Conservation (phyloP, 129 eudicot genomes). For the Arctium minus region DNA sequence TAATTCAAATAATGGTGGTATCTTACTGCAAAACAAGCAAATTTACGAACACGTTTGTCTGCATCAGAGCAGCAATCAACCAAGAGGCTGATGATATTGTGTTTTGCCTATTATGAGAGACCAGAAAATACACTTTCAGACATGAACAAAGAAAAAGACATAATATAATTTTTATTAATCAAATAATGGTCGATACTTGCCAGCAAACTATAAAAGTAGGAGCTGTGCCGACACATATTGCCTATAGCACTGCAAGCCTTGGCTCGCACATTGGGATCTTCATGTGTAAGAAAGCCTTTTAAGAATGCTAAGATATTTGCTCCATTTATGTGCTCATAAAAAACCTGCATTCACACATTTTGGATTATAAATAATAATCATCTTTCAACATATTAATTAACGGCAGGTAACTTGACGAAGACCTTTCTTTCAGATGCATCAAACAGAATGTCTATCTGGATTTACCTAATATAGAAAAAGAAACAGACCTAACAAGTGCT, state of each 20-base stretch:
- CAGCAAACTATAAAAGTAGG: slow-evolving; percentile 74
- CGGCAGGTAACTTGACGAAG: not conserved
- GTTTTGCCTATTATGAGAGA: slow-evolving; percentile 45
- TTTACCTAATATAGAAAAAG: not conserved
- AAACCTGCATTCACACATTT: slow-evolving; percentile 45
- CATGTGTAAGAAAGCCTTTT: slow-evolving; percentile 67
- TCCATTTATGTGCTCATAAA: slow-evolving; percentile 65
- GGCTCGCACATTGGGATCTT: slow-evolving; percentile 84
- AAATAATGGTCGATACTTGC: slow-evolving; percentile 25
- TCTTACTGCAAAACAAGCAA: slow-evolving; percentile 98
- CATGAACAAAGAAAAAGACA: not conserved
- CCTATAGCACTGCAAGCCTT: slow-evolving; percentile 93
- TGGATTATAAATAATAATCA: not conserved
- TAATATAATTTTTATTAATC: not conserved
- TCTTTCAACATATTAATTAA: not conserved
- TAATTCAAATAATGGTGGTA: not conserved
- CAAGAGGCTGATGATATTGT: slow-evolving; percentile 51
- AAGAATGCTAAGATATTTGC: slow-evolving; percentile 65
- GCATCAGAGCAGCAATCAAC: slow-evolving; percentile 92
- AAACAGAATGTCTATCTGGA: not conserved
- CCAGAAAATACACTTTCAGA: not conserved
- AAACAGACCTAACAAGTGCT: not conserved
- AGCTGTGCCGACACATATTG: slow-evolving; percentile 91
- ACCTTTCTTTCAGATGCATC: not conserved
- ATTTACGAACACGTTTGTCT: slow-evolving; percentile 84